A percentile compares a stretch with the other conserved stretches of the same genome.
Conservation (phyloP, 495 filamentous ascomycete genomes). For the Neurospora sublineolata region DNA sequence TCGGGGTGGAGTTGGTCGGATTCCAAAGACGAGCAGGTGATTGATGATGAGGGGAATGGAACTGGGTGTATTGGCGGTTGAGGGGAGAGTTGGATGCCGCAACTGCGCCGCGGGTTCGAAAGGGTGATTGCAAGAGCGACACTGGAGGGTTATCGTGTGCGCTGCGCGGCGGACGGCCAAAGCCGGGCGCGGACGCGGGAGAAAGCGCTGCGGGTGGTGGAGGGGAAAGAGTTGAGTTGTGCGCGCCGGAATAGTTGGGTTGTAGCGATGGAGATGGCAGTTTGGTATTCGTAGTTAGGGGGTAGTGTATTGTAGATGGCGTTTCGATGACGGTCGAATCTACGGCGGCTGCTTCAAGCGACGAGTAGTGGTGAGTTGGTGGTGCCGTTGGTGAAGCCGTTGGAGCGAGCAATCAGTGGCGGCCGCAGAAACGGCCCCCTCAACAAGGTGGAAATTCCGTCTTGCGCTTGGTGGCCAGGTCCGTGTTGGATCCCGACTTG, state of each 20-base stretch:
- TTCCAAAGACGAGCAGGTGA: constrained; percentile 49
- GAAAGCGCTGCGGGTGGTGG: constrained; percentile 13
- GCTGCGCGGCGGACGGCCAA: constrained; percentile 23
- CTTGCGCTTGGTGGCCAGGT: background rate
- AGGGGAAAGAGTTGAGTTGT: constrained; percentile 12
- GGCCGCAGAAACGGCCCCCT: constrained; percentile 33
- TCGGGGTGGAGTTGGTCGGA: constrained; percentile 51
- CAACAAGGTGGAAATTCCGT: constrained; percentile 4
- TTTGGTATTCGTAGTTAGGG: constrained; percentile 17
- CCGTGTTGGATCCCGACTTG: background rate
- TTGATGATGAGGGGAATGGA: constrained; percentile 18
- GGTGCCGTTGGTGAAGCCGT: constrained; percentile 35
- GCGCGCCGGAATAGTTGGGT: constrained; percentile 20
- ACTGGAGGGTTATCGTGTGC: constrained; percentile 26
- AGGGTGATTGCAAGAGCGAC: constrained; percentile 29
- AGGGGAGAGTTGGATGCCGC: constrained; percentile 5
- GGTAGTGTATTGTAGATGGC: background rate
- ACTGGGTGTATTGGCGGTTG: constrained; percentile 8
- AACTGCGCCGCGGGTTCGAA: constrained; percentile 30
- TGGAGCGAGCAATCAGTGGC: constrained; percentile 23
- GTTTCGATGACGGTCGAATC: constrained; percentile 13
- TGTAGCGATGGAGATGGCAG: constrained; percentile 26
- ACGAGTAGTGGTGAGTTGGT: constrained; percentile 17
- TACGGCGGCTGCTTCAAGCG: constrained; percentile 26
- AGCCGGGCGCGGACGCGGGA: constrained; percentile 4